phyloP scores from a whole-genome alignment of 2,329 filamentous ascomycete genomes.

The Neonectria coccinea region DNA sequence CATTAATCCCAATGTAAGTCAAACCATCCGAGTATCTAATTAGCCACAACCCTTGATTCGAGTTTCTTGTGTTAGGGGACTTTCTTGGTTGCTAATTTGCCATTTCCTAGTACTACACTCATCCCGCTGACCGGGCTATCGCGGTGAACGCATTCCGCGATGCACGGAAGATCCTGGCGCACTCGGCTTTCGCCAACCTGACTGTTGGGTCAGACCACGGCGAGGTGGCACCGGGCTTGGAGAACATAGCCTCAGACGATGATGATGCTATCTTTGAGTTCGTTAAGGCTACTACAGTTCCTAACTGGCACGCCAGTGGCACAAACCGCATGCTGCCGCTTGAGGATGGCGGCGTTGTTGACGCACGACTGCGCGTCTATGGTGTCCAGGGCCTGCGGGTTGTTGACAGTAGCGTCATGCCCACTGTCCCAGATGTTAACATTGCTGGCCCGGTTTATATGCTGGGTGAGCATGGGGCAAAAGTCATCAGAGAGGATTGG shows the following conservation, averaged over 20 bases:
- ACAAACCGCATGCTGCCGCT: slow-evolving; percentile 3
- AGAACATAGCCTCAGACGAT: slow-evolving; percentile 37
- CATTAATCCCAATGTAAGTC: background rate
- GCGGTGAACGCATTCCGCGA: slow-evolving; percentile 50
- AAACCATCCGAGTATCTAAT: background rate
- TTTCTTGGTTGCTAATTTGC: background rate
- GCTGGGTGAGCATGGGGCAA: slow-evolving; percentile 15
- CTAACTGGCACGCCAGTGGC: slow-evolving; percentile 1
- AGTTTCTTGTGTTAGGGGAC: background rate
- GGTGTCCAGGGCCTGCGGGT: slow-evolving; percentile 9
- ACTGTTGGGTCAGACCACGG: slow-evolving; percentile 42
- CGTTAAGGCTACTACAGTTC: slow-evolving; percentile 22
- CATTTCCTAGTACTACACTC: slow-evolving; percentile 41
- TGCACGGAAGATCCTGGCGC: slow-evolving; percentile 46
- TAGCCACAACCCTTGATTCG: background rate
- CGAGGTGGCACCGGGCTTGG: slow-evolving; percentile 40
- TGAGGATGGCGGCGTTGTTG: slow-evolving; percentile 5
- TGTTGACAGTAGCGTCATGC: slow-evolving; percentile 13
- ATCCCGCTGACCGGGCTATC: slow-evolving; percentile 47
- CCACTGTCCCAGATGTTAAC: slow-evolving; percentile 10
- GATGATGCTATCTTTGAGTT: slow-evolving; percentile 45
- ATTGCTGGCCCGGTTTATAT: slow-evolving; percentile 15
- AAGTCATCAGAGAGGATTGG: slow-evolving; percentile 15
- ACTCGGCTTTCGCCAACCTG: slow-evolving; percentile 41
- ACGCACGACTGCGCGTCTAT: slow-evolving; percentile 9